Conservation (phyloP, 352 stramenopile genomes). For the Plasmopara viticola region DNA sequence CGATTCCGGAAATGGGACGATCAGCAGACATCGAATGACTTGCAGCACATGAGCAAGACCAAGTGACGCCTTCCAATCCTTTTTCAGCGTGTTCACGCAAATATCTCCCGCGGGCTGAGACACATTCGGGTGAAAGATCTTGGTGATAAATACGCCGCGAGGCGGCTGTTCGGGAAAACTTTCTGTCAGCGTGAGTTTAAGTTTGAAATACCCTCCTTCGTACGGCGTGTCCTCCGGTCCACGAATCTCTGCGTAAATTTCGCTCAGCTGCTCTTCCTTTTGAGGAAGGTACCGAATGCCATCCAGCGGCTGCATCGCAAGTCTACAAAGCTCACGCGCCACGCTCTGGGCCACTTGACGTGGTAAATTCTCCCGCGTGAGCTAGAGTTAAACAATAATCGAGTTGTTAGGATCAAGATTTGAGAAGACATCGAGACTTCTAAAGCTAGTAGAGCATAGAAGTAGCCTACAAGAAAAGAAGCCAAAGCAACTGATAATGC, state of each 20-base stretch:
- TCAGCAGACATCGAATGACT: conserved; percentile 98
- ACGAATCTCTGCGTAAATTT: conserved; percentile 94
- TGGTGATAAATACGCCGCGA: conserved; percentile 96
- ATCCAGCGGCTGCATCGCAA: conserved; percentile 86
- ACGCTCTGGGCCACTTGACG: conserved; percentile 91
- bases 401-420: neutral
- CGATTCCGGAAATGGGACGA: conserved; percentile 98
- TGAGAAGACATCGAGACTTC: neutral
- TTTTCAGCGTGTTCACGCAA: conserved; percentile 99
- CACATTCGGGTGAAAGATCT: conserved; percentile 99
- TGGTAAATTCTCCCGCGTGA: conserved; percentile 56
- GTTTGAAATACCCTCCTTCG: conserved; percentile 92
- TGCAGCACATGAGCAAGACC: conserved; percentile 95
- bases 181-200: conserved; percentile 92
- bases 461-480: conserved; percentile 10
- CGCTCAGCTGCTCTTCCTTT: conserved; percentile 84
- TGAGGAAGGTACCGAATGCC: conserved; percentile 91
- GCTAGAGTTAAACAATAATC: conserved; percentile 11
- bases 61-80: conserved; percentile 93
- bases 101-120: conserved; percentile 94
- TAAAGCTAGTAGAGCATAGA: neutral
- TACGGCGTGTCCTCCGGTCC: conserved; percentile 97
- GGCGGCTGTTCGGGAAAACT: conserved; percentile 82
- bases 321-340: conserved; percentile 87
- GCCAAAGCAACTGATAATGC: neutral